Evolutionary conservation across 371 early-diverging fungal species (phyloP).

Genomic region (Saksenaea oblongispora): DNA sequence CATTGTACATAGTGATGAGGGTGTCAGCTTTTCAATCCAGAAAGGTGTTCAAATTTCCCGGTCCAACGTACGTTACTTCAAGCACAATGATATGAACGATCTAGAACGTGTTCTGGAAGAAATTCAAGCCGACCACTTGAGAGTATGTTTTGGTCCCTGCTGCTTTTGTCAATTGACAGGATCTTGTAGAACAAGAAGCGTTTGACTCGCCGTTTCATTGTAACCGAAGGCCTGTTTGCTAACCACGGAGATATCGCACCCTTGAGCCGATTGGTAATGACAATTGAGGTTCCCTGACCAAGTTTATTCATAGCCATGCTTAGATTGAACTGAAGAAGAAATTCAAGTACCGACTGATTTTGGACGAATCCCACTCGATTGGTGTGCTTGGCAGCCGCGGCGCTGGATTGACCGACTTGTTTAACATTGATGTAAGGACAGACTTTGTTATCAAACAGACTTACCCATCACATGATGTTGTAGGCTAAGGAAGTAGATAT

Average conservation of each 20-base stretch:
- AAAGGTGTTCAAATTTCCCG: slow-evolving; percentile 92
- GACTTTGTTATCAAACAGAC: too few relatives aligned
- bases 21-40: slow-evolving; percentile 86
- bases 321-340: slow-evolving; percentile 88
- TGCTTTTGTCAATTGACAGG: neutral
- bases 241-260: slow-evolving; percentile 94
- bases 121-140: slow-evolving; percentile 61
- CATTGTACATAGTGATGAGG: slow-evolving; percentile 71
- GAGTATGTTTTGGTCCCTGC: slow-evolving; percentile 24
- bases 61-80: slow-evolving; percentile 85
- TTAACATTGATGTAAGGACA: slow-evolving; percentile 59
- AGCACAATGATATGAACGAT: slow-evolving; percentile 95
- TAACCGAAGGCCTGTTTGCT: slow-evolving; percentile 95
- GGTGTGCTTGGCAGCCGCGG: slow-evolving; percentile 93
- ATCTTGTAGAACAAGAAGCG: slow-evolving; percentile 66
- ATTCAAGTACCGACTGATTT: slow-evolving; percentile 96
- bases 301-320: neutral
- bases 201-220: slow-evolving; percentile 91
- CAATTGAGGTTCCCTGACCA: neutral
- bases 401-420: slow-evolving; percentile 89
- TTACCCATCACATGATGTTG: too few relatives aligned
- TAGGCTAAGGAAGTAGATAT: slow-evolving; percentile 89
- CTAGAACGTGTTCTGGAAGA: slow-evolving; percentile 86
- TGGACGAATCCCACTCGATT: slow-evolving; percentile 96
- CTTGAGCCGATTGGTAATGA: slow-evolving; percentile 70